Evolutionary conservation across 208 protist genomes (phyloP), one percentile per base, ranked within the genome.

Genomic region (Naegleria gruberi): DNA sequence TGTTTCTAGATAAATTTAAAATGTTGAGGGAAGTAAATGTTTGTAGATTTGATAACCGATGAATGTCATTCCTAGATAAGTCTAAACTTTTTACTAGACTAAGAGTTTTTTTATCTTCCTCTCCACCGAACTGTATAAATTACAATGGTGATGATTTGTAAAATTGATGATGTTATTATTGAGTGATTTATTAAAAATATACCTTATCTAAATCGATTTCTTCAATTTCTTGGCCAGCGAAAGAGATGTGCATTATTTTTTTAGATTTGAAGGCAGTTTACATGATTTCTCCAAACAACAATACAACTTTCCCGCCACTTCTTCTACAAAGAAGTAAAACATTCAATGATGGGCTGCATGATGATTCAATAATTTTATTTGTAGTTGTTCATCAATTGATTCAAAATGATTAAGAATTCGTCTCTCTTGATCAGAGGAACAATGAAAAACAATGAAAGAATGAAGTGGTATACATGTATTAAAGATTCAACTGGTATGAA

Each of bases 221-320:
- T 42, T 82, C 74, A 43, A 82, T 82, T 82, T 42, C 26, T 15
- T 42, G 74, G 40, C 37, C 40, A 41, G 26, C 3, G 74, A 82
- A 82, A 40, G 74, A 82, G 10, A 82, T 82, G 37, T 82, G 74
- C 74, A 82, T 82, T n/a, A n/a, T n/a, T n/a, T n/a, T n/a, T n/a
- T n/a, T n/a, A n/a, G n/a, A n/a, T n/a, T n/a, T n/a, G n/a, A n/a
- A n/a, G n/a, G n/a, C n/a, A n/a, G n/a, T n/a, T n/a, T n/a, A n/a
- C n/a, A n/a, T n/a, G n/a, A n/a, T n/a, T n/a, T n/a, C n/a, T n/a
- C n/a, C n/a, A n/a, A n/a, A n/a, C n/a, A n/a, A n/a, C n/a, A n/a
- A n/a, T n/a, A n/a, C n/a, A n/a, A n/a, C n/a, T n/a, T n/a, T n/a
- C n/a, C n/a, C n/a, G n/a, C n/a, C n/a, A n/a, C n/a, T n/a, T n/a